phyloP scores from a whole-genome alignment of 2,329 filamentous ascomycete genomes.

The Alternaria gaisen region DNA sequence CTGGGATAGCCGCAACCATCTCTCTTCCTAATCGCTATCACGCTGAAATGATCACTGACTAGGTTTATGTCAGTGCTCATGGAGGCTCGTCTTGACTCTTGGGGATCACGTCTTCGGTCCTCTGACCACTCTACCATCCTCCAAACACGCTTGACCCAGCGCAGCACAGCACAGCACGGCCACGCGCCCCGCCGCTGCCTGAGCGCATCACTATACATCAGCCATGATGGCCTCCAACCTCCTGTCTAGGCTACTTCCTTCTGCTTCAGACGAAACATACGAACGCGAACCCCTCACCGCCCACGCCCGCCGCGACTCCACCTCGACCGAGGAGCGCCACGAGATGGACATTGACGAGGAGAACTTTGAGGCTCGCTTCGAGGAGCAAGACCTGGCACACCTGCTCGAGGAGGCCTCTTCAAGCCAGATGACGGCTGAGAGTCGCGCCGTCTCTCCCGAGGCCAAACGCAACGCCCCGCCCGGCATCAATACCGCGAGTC shows the following conservation, averaged over 20 bases:
- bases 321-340: conserved; percentile 53
- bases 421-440: conserved; percentile 59
- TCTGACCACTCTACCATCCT: conserved; percentile 25
- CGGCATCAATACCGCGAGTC: conserved; percentile 40
- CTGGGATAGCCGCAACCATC: conserved; percentile 33
- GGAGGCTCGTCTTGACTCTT: conserved; percentile 26
- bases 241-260: conserved; percentile 62
- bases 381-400: conserved; percentile 66
- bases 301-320: conserved; percentile 32
- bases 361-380: conserved; percentile 60
- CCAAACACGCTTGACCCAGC: conserved; percentile 3
- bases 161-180: conserved; percentile 20
- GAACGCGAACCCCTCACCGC: conserved; percentile 50
- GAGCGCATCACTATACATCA: conserved; percentile 21
- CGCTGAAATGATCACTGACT: conserved; percentile 31
- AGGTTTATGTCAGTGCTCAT: conserved; percentile 28
- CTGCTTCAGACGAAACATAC: conserved; percentile 58
- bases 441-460: conserved; percentile 49
- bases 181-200: conserved; percentile 41
- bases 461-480: conserved; percentile 39
- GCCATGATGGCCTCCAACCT: conserved; percentile 63
- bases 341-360: conserved; percentile 61
- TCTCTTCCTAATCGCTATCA: conserved; percentile 19
- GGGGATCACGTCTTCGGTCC: conserved; percentile 30
- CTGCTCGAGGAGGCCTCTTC: conserved; percentile 62